Conservation (phyloP, 1,284 basidiomycete species). For the Wallemia hederae region DNA sequence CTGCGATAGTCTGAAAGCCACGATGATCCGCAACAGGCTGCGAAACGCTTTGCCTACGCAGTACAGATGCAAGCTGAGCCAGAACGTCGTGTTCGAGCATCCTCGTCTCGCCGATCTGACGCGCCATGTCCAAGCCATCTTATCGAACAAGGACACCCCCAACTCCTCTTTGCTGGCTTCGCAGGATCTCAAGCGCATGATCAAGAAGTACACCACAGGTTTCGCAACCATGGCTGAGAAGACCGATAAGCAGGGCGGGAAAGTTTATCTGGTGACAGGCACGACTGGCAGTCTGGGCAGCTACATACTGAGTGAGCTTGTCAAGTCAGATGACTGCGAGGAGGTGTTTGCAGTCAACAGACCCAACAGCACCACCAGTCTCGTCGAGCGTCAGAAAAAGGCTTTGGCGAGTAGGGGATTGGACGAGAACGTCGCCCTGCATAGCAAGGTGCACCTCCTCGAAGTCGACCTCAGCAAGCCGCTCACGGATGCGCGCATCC, state of each 20-base stretch:
- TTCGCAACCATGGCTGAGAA: slow-evolving; percentile 8
- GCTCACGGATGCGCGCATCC: background rate
- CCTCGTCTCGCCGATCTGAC: slow-evolving; percentile 2
- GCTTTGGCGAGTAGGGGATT: slow-evolving; percentile 8
- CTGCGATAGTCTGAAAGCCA: slow-evolving; percentile 1
- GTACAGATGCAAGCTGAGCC: background rate
- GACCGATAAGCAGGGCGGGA: slow-evolving; percentile 8
- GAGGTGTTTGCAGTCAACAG: slow-evolving; percentile 4
- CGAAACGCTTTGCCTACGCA: background rate
- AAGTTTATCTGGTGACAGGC: slow-evolving; percentile 7
- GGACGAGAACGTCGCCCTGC: slow-evolving; percentile 5
- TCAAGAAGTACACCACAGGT: background rate
- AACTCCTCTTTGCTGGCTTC: background rate
- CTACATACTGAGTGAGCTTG: slow-evolving; percentile 12
- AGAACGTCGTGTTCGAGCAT: slow-evolving; percentile 2
- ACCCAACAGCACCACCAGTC: slow-evolving; percentile 3
- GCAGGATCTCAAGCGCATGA: background rate
- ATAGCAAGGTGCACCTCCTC: background rate
- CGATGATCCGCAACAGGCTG: background rate
- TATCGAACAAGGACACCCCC: background rate
- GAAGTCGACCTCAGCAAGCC: slow-evolving; percentile 4
- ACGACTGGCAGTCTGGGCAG: slow-evolving; percentile 14
- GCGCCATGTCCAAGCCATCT: background rate
- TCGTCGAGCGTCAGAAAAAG: slow-evolving; percentile 4
- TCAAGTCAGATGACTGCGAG: slow-evolving; percentile 3